Conservation (phyloP, 2,329 filamentous ascomycete genomes). For the Cryphonectria radicalis region DNA sequence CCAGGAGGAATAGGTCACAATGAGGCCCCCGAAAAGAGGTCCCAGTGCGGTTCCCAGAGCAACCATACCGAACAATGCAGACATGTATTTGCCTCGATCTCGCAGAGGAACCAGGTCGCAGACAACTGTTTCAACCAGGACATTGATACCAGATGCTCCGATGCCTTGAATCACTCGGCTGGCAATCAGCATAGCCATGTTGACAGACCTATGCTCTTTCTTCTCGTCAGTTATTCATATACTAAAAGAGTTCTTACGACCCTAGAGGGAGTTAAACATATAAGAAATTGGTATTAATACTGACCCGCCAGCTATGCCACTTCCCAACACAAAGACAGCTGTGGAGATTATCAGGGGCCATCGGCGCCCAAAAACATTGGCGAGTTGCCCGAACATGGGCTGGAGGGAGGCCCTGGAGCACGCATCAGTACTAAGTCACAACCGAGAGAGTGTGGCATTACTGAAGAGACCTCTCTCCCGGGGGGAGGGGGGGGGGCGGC, state of each 20-base stretch:
- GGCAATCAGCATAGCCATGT: conserved; percentile 53
- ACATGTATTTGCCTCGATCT: conserved; percentile 46
- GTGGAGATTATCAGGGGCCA: conserved; percentile 46
- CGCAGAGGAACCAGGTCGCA: conserved; percentile 34
- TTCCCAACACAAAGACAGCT: conserved; percentile 55
- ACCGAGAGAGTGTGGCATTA: neutral
- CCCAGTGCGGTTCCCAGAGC: conserved; percentile 6
- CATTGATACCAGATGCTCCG: conserved; percentile 42
- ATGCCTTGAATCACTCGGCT: conserved; percentile 54
- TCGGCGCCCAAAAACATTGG: conserved; percentile 50
- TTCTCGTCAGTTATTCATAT: neutral
- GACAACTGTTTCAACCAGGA: conserved; percentile 37
- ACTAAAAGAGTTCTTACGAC: too few relatives aligned
- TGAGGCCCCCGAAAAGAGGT: conserved; percentile 15
- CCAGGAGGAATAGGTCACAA: conserved; percentile 16
- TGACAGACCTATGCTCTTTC: neutral
- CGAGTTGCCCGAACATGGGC: conserved; percentile 53
- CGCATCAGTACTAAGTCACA: neutral
- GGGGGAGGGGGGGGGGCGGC: too few relatives aligned
- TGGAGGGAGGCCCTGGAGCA: conserved; percentile 42
- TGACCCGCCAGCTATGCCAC: conserved; percentile 52
- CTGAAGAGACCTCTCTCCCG: neutral
- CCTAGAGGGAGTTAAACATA: neutral
- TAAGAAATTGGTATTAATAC: neutral
- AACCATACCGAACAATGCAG: conserved; percentile 34